phyloP scores from a whole-genome alignment of 129 eudicot genomes.

The Flaveria robusta region DNA sequence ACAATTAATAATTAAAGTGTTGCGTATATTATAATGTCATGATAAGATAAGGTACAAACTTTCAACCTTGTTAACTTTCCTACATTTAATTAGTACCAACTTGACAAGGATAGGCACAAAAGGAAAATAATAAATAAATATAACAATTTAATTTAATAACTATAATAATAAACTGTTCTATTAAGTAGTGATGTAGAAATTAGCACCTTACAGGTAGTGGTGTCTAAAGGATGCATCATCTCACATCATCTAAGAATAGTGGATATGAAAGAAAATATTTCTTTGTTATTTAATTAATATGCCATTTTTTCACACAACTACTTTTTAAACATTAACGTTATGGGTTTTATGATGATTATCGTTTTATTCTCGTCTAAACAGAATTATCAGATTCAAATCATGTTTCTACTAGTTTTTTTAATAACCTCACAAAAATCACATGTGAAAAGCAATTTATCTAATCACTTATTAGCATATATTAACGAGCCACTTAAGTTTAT shows the following conservation, averaged over 20 bases:
- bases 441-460: too few relatives aligned
- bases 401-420: too few relatives aligned
- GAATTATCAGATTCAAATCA: too few relatives aligned
- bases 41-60: constrained; percentile 34
- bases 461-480: too few relatives aligned
- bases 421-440: too few relatives aligned
- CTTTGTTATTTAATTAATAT: background rate
- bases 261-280: constrained; percentile 5
- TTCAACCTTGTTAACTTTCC: constrained; percentile 30
- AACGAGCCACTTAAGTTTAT: too few relatives aligned
- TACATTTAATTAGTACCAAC: constrained; percentile 33
- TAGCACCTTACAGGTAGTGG: constrained; percentile 23
- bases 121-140: background rate
- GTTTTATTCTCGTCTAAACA: too few relatives aligned
- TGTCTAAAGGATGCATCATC: constrained; percentile 26
- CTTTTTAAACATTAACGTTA: too few relatives aligned
- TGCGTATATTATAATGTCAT: constrained; percentile 25
- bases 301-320: background rate
- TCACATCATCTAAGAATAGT: constrained; percentile 22
- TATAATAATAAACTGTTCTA: background rate
- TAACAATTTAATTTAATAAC: background rate
- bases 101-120: constrained; percentile 32
- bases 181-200: constrained; percentile 22
- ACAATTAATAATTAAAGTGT: constrained; percentile 1
- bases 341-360: too few relatives aligned